Conservation (phyloP, 257 asterid genomes). For the Solanum tarapatanum region DNA sequence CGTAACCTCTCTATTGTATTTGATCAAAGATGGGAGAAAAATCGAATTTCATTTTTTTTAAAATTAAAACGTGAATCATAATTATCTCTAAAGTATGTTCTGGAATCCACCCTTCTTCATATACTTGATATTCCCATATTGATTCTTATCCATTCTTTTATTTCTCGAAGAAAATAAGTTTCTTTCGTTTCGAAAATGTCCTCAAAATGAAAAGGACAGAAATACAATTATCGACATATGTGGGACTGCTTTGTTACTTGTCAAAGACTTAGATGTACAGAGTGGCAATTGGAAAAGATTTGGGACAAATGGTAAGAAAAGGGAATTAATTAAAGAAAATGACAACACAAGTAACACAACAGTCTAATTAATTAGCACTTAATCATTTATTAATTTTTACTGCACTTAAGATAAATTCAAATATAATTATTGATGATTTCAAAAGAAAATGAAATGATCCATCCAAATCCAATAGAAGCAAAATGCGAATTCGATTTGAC, state of each 20-base stretch:
- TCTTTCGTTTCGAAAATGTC: not conserved
- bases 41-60: not conserved
- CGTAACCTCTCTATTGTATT: not conserved
- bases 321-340: not conserved
- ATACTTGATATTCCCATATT: not conserved
- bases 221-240: not conserved
- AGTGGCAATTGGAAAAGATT: not conserved
- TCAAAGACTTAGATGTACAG: not conserved
- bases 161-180: not conserved
- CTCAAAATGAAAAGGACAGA: not conserved
- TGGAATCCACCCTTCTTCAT: not conserved
- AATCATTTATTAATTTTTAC: not conserved
- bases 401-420: not conserved
- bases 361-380: not conserved
- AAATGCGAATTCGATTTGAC: not conserved
- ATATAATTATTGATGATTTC: not conserved
- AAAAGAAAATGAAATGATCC: not conserved
- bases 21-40: too few species aligned
- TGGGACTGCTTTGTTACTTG: not conserved
- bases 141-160: not conserved
- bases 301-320: not conserved
- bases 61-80: not conserved
- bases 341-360: not conserved
- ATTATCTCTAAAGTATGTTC: not conserved
- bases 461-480: not conserved